Evolutionary conservation across 2,329 filamentous ascomycete genomes (phyloP), one percentile per base, ranked within the genome.

Genomic region (Berkeleyomyces rouxiae): DNA sequence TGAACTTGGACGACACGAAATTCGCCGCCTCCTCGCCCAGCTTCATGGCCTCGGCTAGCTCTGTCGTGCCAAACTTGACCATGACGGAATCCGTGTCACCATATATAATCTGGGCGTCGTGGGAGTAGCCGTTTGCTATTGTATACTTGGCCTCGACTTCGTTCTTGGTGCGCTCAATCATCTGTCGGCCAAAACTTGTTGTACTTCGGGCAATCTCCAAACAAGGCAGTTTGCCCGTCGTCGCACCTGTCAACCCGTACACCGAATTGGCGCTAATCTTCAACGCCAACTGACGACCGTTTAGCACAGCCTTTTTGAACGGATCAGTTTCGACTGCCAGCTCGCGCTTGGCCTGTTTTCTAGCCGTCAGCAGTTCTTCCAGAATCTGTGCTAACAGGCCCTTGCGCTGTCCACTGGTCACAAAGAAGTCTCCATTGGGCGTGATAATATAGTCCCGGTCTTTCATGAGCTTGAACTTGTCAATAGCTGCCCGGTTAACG

Each of bases 21-120:
- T 85, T 79, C 0, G 93, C 88, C 9, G 93, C 93, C 72, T 99
- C 91, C 70, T 96, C 82, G n/a, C 93, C 93, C 33, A 99, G 78
- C 70, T 87, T 90, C 93, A 99, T 99, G 31, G 90, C 87, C 67
- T 93, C 88, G 4, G 82, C 80, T 16, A 99, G 78, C 67, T 96
- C 90, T 49, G 84, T 85, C 7, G 90, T 91, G 51, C 93, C 93
- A 68, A 99, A 99, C 71, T 96, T 97, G 66, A 99, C 92, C 93
- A 99, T 99, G 76, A 99, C 93, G 7, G 93, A 99, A 79, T 99
- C 93, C 1, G 93, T 99, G 74, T 99, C 93, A 76, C 93, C 93
- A 68, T 99, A 99, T 66, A 99, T 95, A 75, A 99, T 93, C 71
- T 96, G 85, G 0, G 93, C 93, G 72, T 99, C 88, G 72, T 97